These are phyloP conservation scores for Saxispiralis lemnorum DNA, from an alignment of 495 filamentous ascomycete species.

Conservation along the genomic window DNA sequence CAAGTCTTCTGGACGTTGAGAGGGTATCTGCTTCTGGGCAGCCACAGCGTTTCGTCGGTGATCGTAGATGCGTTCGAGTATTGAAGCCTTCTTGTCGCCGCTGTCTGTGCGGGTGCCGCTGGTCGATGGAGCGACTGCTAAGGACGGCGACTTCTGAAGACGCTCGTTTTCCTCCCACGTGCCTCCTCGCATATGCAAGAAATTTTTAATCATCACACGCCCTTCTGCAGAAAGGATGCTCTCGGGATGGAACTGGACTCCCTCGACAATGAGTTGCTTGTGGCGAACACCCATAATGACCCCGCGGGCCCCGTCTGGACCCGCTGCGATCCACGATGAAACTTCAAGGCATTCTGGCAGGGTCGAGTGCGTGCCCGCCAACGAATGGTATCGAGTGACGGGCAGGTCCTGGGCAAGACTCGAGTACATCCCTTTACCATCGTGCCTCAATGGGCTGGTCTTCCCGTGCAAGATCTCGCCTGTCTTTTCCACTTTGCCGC, in stretches of 20 bases:
- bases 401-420: constrained; percentile 58
- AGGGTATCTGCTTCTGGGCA: constrained; percentile 71
- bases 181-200: constrained; percentile 67
- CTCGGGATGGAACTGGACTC: constrained; percentile 94
- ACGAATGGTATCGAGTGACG: constrained; percentile 90
- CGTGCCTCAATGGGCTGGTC: constrained; percentile 77
- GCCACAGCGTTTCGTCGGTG: constrained; percentile 61
- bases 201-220: constrained; percentile 78
- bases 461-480: constrained; percentile 96
- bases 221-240: constrained; percentile 87
- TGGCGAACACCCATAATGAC: constrained; percentile 96
- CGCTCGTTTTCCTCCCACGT: constrained; percentile 70
- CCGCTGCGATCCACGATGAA: constrained; percentile 54
- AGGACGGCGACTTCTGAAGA: constrained; percentile 12
- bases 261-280: constrained; percentile 75
- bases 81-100: constrained; percentile 48
- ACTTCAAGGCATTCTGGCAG: constrained; percentile 78
- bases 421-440: constrained; percentile 71
- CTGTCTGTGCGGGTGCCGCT: constrained; percentile 12
- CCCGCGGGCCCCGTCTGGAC: constrained; percentile 44
- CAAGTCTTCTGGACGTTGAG: constrained; percentile 67
- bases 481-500: constrained; percentile 77
- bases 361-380: constrained; percentile 80
- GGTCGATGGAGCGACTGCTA: constrained; percentile 4
- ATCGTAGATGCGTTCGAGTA: constrained; percentile 81